phyloP scores from a whole-genome alignment of 2,329 filamentous ascomycete genomes.

The Venturiaceae sp. region DNA sequence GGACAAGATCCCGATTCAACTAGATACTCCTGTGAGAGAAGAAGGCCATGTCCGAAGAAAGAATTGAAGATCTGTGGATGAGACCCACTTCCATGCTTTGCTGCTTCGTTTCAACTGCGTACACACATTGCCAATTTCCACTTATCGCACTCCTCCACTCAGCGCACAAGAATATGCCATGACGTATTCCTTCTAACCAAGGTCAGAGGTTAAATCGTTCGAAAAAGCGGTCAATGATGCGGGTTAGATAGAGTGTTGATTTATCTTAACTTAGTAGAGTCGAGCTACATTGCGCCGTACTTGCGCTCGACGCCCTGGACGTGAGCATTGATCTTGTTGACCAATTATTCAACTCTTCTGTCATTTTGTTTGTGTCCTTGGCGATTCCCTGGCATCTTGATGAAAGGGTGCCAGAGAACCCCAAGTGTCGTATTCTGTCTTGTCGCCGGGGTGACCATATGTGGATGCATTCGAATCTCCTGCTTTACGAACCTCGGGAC shows the following conservation, averaged over 20 bases:
- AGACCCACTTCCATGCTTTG: neutral
- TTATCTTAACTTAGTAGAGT: neutral
- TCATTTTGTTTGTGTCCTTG: no score
- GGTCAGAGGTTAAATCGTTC: neutral
- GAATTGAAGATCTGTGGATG: neutral
- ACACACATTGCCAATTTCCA: neutral
- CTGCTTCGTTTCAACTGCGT: neutral
- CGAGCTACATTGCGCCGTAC: neutral
- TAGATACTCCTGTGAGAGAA: neutral
- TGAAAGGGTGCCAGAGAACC: no score
- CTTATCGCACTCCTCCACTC: neutral
- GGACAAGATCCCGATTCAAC: no score
- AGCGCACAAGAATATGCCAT: neutral
- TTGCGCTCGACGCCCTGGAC: neutral
- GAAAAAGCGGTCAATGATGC: neutral
- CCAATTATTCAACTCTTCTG: no score
- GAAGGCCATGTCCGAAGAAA: neutral
- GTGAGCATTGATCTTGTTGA: neutral
- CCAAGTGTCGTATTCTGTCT: no score
- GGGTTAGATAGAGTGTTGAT: neutral
- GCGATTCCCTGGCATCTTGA: no score
- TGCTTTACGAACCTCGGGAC: no score
- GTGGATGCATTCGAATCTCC: no score
- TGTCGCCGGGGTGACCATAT: no score
- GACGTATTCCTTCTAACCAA: neutral